Percentiles rank a stretch among this genome's conserved stretches.
Conservation (phyloP, 2,329 filamentous ascomycete species). For the Talaromyces rugulosus region DNA sequence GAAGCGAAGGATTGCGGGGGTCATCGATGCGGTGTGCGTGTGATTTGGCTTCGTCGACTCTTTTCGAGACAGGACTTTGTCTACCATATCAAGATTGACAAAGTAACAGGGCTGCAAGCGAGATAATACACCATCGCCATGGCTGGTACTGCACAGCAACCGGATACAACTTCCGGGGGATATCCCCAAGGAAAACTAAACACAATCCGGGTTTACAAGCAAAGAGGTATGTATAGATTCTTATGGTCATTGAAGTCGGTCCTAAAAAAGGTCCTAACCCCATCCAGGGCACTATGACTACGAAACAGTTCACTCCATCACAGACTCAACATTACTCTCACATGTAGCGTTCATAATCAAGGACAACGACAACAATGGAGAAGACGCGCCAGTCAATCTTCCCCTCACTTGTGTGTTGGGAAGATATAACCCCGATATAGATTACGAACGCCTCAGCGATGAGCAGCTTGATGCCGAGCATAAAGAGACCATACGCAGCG, state of each 20-base stretch:
- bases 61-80: background rate
- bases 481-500: background rate
- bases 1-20: background rate
- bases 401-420: slow-evolving; percentile 12
- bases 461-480: background rate
- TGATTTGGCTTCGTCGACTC: background rate
- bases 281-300: slow-evolving; percentile 11
- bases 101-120: background rate
- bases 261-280: background rate
- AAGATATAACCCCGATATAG: slow-evolving; percentile 4
- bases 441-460: slow-evolving; percentile 4
- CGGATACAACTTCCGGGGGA: background rate
- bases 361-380: slow-evolving; percentile 11
- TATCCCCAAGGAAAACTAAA: slow-evolving; percentile 9
- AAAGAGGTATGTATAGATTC: slow-evolving; percentile 3
- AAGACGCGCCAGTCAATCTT: slow-evolving; percentile 8
- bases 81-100: background rate
- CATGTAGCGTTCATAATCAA: slow-evolving; percentile 11
- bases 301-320: slow-evolving; percentile 11
- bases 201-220: slow-evolving; percentile 10
- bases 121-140: background rate
- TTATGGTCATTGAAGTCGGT: background rate
- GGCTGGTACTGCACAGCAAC: background rate
- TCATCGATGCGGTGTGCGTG: background rate
- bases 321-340: slow-evolving; percentile 10